Base-by-base conservation (phyloP, 805 yeast genomes). In the Yarrowia yakushimensis region DNA sequence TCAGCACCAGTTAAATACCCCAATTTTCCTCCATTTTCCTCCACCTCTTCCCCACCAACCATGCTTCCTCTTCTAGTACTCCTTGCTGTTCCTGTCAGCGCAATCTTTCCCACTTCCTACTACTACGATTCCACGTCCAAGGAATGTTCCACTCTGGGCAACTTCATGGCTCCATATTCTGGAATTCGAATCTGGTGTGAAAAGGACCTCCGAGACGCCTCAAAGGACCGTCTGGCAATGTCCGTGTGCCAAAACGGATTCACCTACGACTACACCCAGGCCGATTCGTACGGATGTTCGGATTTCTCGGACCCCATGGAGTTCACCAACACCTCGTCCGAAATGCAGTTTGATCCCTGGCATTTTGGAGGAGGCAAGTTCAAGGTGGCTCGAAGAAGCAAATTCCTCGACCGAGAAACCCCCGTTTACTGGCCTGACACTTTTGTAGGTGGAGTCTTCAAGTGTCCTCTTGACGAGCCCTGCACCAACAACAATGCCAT, bases 401-500 rank as follows among this genome's bases (percentile, higher is more conserved):
- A 80, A 66, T 85, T 81, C 67, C 81, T 82, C 0, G 70, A 69
- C 12, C 74, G 83, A 55, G 71, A 77, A 28, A 57, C 78, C 11
- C 77, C 81, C 1, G 68, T 83, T 7, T 84, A 77, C 67, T 73
- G 82, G 15, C 89, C 90, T 0, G 74, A 78, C 18, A 79, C 84
- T 0, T 81, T 82, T 73, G 81, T 87, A 2, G 93, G 92, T 6
- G 90, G 85, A 0, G 66, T 85, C 2, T 86, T 78, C 70, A 78
- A 79, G 63, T 85, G 88, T 67, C 60, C 54, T 17, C 12, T 33
- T 25, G 45, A 31, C 10, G 48, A 54, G 4, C 27, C 34, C 4
- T 64, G 66, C 17, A 43, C 65, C n/a, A 64, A 64, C 33, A 55
- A 63, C 3, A 34, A 42, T 30, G 65, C 65, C 28, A 69, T 65